phyloP scores from a whole-genome alignment of 768 basidiomycete genomes.

The Suillus subalutaceus region DNA sequence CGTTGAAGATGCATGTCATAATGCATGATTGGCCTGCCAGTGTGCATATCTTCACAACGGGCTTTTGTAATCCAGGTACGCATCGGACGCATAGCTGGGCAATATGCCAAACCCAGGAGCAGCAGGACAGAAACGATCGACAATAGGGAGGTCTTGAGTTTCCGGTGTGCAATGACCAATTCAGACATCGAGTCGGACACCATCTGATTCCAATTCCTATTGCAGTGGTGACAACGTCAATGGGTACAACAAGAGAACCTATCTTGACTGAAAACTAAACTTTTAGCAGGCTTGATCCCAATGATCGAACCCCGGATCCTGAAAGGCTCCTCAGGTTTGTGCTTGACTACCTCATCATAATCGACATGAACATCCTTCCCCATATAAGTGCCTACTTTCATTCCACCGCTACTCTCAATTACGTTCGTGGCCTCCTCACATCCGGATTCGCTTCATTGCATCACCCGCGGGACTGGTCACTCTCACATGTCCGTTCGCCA shows the following conservation, averaged over 20 bases:
- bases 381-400: slow-evolving; percentile 87
- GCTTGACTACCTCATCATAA: background rate
- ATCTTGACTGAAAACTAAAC: background rate
- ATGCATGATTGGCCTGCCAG: background rate
- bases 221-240: slow-evolving; percentile 95
- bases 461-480: slow-evolving; percentile 90
- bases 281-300: slow-evolving; percentile 58
- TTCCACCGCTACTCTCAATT: slow-evolving; percentile 91
- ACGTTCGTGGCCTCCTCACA: slow-evolving; percentile 83
- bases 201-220: slow-evolving; percentile 4
- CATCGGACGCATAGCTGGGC: slow-evolving; percentile 92
- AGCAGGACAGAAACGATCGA: slow-evolving; percentile 79
- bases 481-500: slow-evolving; percentile 87
- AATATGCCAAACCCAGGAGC: slow-evolving; percentile 94
- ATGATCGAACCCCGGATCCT: slow-evolving; percentile 88
- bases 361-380: slow-evolving; percentile 15
- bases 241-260: slow-evolving; percentile 47
- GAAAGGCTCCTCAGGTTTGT: slow-evolving; percentile 79
- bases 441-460: slow-evolving; percentile 95
- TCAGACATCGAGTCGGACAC: background rate
- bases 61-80: slow-evolving; percentile 51
- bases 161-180: slow-evolving; percentile 56
- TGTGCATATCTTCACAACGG: slow-evolving; percentile 11
- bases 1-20: slow-evolving; percentile 26
- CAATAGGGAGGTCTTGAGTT: slow-evolving; percentile 79